Evolutionary conservation across 2,329 filamentous ascomycete species (phyloP).

Genomic region (Gnomoniopsis sp.): DNA sequence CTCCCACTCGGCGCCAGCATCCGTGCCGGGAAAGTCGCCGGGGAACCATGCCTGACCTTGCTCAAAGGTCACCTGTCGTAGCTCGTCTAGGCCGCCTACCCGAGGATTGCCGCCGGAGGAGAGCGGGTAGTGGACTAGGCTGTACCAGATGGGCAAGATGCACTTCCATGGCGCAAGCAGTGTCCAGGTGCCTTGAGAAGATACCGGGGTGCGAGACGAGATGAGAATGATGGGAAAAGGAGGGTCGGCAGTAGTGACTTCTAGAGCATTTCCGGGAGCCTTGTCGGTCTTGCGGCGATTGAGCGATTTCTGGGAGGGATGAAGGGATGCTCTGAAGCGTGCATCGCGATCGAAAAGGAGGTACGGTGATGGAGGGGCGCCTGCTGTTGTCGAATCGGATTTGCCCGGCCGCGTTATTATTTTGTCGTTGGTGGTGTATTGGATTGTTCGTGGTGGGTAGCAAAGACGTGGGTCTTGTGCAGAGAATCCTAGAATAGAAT

Average conservation of each 20-base stretch:
- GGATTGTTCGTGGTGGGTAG: conserved; percentile 64
- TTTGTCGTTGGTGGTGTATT: conserved; percentile 20
- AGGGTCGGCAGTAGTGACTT: conserved; percentile 60
- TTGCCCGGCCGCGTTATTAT: neutral
- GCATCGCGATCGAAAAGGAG: conserved; percentile 66
- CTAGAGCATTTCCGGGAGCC: conserved; percentile 60
- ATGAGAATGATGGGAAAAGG: conserved; percentile 74
- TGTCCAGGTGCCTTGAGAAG: conserved; percentile 70
- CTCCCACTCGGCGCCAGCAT: conserved; percentile 78
- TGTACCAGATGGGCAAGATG: conserved; percentile 81
- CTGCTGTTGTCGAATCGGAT: conserved; percentile 48
- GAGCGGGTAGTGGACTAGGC: conserved; percentile 76
- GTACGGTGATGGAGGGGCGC: conserved; percentile 27
- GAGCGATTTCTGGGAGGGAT: conserved; percentile 75
- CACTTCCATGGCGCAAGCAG: conserved; percentile 88
- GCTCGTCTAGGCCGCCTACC: conserved; percentile 79
- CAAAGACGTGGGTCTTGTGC: conserved; percentile 76
- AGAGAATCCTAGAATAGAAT: conserved; percentile 69
- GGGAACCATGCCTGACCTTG: conserved; percentile 79
- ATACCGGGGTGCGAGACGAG: conserved; percentile 45
- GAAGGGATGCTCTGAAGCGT: conserved; percentile 61
- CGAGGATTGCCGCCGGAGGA: conserved; percentile 76
- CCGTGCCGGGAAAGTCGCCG: conserved; percentile 75
- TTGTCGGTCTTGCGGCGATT: conserved; percentile 69
- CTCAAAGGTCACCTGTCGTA: conserved; percentile 79